phyloP scores from a whole-genome alignment of 306 rosid genomes.

The Quercus alba region DNA sequence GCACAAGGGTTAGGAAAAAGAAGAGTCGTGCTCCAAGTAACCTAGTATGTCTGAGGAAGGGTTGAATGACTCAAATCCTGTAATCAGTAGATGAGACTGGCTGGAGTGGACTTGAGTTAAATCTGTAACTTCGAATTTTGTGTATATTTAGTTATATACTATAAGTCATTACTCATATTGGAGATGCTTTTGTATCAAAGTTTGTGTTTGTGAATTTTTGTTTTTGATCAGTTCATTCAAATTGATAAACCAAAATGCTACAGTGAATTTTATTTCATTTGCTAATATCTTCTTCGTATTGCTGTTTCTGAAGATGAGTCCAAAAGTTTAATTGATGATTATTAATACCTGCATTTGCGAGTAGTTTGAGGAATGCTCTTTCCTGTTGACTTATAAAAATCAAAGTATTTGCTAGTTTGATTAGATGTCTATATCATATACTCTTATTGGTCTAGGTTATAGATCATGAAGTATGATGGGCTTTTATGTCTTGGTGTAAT shows the following conservation, averaged over 20 bases:
- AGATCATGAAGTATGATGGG: constrained; percentile 16
- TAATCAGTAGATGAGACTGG: background rate
- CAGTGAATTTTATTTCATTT: background rate
- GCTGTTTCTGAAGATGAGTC: background rate
- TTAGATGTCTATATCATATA: constrained; percentile 4
- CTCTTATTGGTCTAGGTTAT: constrained; percentile 1
- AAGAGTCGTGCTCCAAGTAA: background rate
- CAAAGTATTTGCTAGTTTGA: background rate
- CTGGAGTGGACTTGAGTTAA: background rate
- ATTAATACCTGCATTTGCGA: background rate
- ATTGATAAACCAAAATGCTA: background rate
- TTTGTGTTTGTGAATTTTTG: background rate
- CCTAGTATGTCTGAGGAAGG: background rate
- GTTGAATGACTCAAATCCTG: background rate
- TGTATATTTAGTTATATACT: background rate
- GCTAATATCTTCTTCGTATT: background rate
- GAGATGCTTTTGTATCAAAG: background rate
- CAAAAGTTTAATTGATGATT: background rate
- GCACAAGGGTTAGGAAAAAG: background rate
- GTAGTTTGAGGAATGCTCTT: too few species aligned
- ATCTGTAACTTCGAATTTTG: background rate
- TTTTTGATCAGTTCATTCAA: background rate
- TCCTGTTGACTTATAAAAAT: too few species aligned
- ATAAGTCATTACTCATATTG: background rate
- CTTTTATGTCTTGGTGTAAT: background rate